A percentile compares a stretch with the other conserved stretches of the same genome.
Evolutionary conservation across 2,329 filamentous ascomycete genomes (phyloP).

Genomic region (Botrytis fabae): DNA sequence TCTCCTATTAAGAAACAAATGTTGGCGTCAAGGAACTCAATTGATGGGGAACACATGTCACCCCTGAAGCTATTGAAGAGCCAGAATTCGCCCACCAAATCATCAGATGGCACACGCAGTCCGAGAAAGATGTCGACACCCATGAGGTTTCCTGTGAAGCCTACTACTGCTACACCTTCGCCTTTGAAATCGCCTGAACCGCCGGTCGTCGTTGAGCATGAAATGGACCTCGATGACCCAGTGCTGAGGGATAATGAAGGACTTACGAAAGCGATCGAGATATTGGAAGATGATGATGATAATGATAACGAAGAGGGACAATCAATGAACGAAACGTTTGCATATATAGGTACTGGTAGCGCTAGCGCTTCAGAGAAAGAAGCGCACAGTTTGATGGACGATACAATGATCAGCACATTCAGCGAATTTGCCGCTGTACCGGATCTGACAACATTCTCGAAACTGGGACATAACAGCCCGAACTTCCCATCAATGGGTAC

Average conservation of each 20-base stretch:
- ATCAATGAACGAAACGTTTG: constrained; percentile 36
- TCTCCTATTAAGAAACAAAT: constrained; percentile 36
- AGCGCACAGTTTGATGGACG: constrained; percentile 38
- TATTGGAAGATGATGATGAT: constrained; percentile 55
- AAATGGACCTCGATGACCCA: constrained; percentile 47
- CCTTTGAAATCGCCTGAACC: constrained; percentile 40
- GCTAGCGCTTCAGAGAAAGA: constrained; percentile 33
- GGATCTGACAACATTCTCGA: constrained; percentile 80
- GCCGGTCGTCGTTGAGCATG: constrained; percentile 30
- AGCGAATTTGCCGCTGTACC: constrained; percentile 89
- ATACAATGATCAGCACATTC: constrained; percentile 48
- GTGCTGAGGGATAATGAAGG: constrained; percentile 56
- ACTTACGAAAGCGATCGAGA: constrained; percentile 59
- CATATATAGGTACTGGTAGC: constrained; percentile 39
- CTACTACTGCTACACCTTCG: constrained; percentile 39
- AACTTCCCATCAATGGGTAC: constrained; percentile 49
- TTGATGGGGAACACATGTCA: constrained; percentile 34
- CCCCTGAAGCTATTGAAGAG: constrained; percentile 39
- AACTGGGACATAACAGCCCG: constrained; percentile 65
- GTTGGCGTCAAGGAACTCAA: constrained; percentile 32
- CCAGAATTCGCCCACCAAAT: constrained; percentile 32
- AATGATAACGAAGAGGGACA: constrained; percentile 34
- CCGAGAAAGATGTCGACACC: constrained; percentile 51
- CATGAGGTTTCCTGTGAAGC: constrained; percentile 62
- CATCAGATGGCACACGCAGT: constrained; percentile 39